Base-by-base conservation (phyloP, 1,284 basidiomycete species). In the Apiotrichum siamense region DNA sequence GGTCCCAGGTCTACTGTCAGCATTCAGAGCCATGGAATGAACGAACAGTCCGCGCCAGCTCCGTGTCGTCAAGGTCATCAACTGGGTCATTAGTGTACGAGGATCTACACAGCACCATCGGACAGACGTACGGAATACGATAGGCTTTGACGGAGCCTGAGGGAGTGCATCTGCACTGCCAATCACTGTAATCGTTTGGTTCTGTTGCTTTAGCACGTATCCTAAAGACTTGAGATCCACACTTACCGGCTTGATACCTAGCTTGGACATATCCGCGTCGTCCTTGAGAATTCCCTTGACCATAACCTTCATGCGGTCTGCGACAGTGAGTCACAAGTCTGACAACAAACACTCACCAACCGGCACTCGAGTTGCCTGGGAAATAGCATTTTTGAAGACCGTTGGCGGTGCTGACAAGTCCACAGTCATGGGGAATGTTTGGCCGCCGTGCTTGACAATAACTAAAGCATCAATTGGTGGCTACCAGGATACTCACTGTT, bases 271-370 rank as follows among this genome's bases (percentile, higher is more conserved):
- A 58, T 86, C 83, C 0, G 87, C 81, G 60, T 94, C 87, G 65
- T 96, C 90, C 87, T 70, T 62, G 43, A 64, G 58, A 13, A 71
- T 80, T n/a, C 88, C 88, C 71, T 96, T 97, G 70, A 94, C 80
- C 87, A 97, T 93, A 58, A 97, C 87, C 75, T 97, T 98, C 87
- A 96, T 93, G 44, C 92, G 80, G 64, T 93, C 90, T 44, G 81
- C 40, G 38, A 17, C 13, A 12, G 17, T 51, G 54, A 27, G 35
- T 35, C 17, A 31, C 26, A 32, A 42, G 4, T 43, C 13, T 1
- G n/a, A n/a, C n/a, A n/a, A n/a, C n/a, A n/a, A n/a, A n/a, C n/a
- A n/a, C n/a, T n/a, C n/a, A n/a, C n/a, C n/a, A n/a, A n/a, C n/a
- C n/a, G n/a, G n/a, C n/a, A n/a, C n/a, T n/a, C n/a, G n/a, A n/a